A percentile compares a stretch with the other conserved stretches of the same genome.
Evolutionary conservation across 345 rosid genomes (phyloP).

Genomic region (Ceriops tagal): DNA sequence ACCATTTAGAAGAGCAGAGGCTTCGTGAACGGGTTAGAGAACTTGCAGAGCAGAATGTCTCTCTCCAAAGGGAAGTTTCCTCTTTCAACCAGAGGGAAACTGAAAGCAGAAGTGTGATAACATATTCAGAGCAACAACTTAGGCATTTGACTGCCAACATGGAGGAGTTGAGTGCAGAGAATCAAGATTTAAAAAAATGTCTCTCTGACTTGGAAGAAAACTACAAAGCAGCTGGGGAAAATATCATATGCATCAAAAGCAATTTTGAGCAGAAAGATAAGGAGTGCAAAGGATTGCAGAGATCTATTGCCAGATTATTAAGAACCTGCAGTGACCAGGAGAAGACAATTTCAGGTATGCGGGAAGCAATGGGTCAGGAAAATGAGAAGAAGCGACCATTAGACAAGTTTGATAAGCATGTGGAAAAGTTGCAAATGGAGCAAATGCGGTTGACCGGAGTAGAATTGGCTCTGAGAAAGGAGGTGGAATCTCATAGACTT

Average conservation of each 20-base stretch:
- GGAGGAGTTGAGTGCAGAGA: conserved; percentile 52
- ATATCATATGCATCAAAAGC: conserved; percentile 49
- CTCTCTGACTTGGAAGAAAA: conserved; percentile 57
- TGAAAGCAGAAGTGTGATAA: conserved; percentile 53
- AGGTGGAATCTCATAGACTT: conserved; percentile 52
- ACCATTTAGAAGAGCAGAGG: conserved; percentile 79
- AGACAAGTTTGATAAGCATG: conserved; percentile 43
- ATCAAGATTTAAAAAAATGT: conserved; percentile 43
- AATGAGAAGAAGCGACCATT: conserved; percentile 39
- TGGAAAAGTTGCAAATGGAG: conserved; percentile 64
- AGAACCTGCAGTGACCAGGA: conserved; percentile 82
- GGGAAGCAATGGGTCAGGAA: conserved; percentile 47
- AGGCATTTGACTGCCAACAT: conserved; percentile 48
- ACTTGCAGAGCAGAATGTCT: conserved; percentile 94
- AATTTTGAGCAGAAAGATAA: conserved; percentile 79
- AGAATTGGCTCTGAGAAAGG: conserved; percentile 75
- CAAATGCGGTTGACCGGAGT: conserved; percentile 79
- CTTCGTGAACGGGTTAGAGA: conserved; percentile 92
- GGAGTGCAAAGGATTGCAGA: conserved; percentile 88
- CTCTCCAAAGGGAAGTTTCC: conserved; percentile 82
- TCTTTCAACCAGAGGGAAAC: conserved; percentile 62
- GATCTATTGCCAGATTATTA: conserved; percentile 56
- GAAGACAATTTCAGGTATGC: conserved; percentile 80
- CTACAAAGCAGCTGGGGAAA: conserved; percentile 45
- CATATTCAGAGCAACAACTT: conserved; percentile 56